phyloP scores from a whole-genome alignment of 805 yeast genomes.

The Suhomyces vadensis region DNA sequence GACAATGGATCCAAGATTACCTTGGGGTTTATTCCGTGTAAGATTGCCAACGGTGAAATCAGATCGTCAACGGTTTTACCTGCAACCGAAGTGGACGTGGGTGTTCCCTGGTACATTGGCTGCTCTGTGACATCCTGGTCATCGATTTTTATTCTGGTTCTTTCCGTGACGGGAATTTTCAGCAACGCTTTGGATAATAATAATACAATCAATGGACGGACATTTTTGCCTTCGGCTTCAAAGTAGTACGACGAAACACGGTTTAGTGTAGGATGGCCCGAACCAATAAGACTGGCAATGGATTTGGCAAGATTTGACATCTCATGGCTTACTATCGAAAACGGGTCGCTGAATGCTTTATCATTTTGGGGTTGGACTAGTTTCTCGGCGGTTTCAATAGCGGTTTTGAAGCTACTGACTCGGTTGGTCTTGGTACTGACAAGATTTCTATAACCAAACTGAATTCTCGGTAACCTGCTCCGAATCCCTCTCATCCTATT shows the following conservation, averaged over 20 bases:
- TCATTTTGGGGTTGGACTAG: constrained; percentile 62
- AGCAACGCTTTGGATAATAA: constrained; percentile 79
- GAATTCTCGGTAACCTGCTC: not conserved
- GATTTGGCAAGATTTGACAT: constrained; percentile 87
- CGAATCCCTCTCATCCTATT: not conserved
- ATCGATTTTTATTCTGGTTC: constrained; percentile 66
- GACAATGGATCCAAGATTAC: constrained; percentile 81
- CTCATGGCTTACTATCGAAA: constrained; percentile 86
- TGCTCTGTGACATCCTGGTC: constrained; percentile 65
- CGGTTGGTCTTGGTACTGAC: not conserved
- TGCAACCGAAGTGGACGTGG: constrained; percentile 54
- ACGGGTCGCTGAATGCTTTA: constrained; percentile 69
- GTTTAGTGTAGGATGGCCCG: constrained; percentile 91
- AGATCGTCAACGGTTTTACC: constrained; percentile 61
- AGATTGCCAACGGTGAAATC: constrained; percentile 76
- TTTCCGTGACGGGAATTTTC: constrained; percentile 65
- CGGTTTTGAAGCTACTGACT: constrained; percentile 41
- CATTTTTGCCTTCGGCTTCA: constrained; percentile 94
- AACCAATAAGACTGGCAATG: constrained; percentile 83
- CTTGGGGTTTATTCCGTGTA: constrained; percentile 89
- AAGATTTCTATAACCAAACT: not conserved
- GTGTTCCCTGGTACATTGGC: constrained; percentile 60
- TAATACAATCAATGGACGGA: constrained; percentile 86
- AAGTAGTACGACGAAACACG: constrained; percentile 93
- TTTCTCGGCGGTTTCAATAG: constrained; percentile 71